Evolutionary conservation across 2,329 filamentous ascomycete species (phyloP).

Genomic region (Pseudopyrenochaeta lycopersici): DNA sequence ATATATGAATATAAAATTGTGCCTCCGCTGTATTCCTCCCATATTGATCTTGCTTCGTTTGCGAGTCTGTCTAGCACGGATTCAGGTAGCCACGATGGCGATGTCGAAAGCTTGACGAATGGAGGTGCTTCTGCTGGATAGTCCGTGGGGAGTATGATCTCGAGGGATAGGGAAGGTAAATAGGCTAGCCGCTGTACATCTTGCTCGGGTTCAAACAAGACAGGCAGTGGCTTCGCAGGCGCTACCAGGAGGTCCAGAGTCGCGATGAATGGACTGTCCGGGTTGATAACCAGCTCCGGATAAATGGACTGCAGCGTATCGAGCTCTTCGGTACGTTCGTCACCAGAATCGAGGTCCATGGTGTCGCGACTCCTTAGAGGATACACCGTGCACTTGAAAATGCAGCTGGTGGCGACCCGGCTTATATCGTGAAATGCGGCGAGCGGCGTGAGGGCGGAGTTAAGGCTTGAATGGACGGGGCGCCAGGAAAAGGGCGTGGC

Average conservation of each 20-base stretch:
- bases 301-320: constrained; percentile 69
- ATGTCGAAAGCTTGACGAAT: constrained; percentile 57
- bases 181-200: constrained; percentile 61
- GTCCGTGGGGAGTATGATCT: constrained; percentile 61
- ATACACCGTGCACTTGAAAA: too few relatives aligned
- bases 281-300: constrained; percentile 65
- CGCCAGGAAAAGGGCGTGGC: constrained; percentile 24
- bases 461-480: constrained; percentile 9
- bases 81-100: constrained; percentile 63
- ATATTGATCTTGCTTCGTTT: constrained; percentile 59
- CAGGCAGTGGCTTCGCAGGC: constrained; percentile 60
- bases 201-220: constrained; percentile 36
- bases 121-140: constrained; percentile 66
- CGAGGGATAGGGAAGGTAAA: constrained; percentile 64
- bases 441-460: constrained; percentile 19
- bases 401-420: too few relatives aligned
- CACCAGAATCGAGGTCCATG: constrained; percentile 49
- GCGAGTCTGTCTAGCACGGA: constrained; percentile 56
- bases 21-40: constrained; percentile 68
- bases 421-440: background rate
- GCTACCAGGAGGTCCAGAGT: constrained; percentile 65
- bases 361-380: too few relatives aligned
- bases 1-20: constrained; percentile 68
- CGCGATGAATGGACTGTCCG: constrained; percentile 54
- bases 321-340: constrained; percentile 69